These are phyloP conservation scores for Nymphaea thermarum DNA, from an alignment of 164 flowering plant species.

Conservation along the genomic window DNA sequence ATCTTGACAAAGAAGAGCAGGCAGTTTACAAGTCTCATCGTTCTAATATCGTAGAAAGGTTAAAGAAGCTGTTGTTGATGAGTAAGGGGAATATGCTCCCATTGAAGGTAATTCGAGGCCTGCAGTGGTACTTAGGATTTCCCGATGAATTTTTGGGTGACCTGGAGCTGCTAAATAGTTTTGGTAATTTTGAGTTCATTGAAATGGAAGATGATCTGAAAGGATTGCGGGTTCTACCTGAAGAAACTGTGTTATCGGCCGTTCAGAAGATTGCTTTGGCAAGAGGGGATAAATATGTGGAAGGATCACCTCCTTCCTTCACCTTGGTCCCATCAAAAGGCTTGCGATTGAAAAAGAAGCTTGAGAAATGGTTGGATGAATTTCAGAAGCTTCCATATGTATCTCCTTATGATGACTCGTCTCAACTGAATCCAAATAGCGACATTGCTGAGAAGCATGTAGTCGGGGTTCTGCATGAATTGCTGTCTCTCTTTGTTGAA, in stretches of 20 bases:
- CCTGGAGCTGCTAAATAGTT: constrained; percentile 25
- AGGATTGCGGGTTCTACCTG: constrained; percentile 38
- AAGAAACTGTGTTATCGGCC: constrained; percentile 30
- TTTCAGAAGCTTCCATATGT: constrained; percentile 71
- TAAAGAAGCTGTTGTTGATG: constrained; percentile 80
- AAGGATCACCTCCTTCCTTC: constrained; percentile 28
- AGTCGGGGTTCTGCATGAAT: constrained; percentile 73
- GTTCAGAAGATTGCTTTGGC: constrained; percentile 47
- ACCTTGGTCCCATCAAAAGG: constrained; percentile 68
- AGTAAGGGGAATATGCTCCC: constrained; percentile 50
- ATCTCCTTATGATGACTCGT: constrained; percentile 67
- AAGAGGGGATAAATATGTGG: constrained; percentile 23
- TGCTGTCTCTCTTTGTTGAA: constrained; percentile 72
- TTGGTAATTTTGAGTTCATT: constrained; percentile 36
- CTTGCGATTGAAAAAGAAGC: constrained; percentile 63
- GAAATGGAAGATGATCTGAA: constrained; percentile 58
- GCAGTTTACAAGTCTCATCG: constrained; percentile 23
- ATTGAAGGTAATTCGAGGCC: constrained; percentile 51
- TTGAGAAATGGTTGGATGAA: constrained; percentile 52
- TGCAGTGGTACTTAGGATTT: constrained; percentile 80
- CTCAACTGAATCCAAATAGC: constrained; percentile 37
- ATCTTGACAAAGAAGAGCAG: constrained; percentile 37
- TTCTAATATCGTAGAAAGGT: constrained; percentile 32
- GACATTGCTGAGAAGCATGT: constrained; percentile 71
- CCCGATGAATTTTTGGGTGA: constrained; percentile 42